These are phyloP conservation scores for Malbranchea zuffiana DNA, from an alignment of 2,329 filamentous ascomycete species.

Conservation along the genomic window DNA sequence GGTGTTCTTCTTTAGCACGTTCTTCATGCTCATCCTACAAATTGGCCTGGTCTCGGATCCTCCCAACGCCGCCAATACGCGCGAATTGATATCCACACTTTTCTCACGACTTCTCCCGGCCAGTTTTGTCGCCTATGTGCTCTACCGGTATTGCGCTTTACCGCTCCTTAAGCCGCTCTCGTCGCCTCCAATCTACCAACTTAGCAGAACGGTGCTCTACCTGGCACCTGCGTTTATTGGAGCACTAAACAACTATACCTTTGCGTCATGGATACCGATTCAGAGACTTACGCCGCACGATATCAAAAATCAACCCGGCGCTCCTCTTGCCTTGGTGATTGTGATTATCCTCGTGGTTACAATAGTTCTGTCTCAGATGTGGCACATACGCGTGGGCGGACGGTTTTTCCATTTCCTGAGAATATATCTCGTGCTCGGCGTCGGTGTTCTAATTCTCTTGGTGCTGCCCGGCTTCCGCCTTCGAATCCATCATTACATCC, in stretches of 20 bases:
- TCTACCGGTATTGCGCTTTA: constrained; percentile 71
- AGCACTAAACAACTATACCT: constrained; percentile 86
- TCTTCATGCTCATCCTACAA: constrained; percentile 76
- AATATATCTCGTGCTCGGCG: constrained; percentile 60
- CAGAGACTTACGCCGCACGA: constrained; percentile 85
- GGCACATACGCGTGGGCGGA: constrained; percentile 75
- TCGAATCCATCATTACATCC: constrained; percentile 89
- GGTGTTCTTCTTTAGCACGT: constrained; percentile 75
- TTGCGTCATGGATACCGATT: constrained; percentile 78
- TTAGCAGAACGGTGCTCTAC: constrained; percentile 87
- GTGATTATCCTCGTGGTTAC: constrained; percentile 60
- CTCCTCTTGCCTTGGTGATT: constrained; percentile 66
- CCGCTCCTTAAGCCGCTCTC: constrained; percentile 61
- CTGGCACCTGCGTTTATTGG: constrained; percentile 85
- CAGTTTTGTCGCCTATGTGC: constrained; percentile 74
- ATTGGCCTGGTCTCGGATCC: constrained; percentile 84
- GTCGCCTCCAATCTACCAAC: constrained; percentile 49
- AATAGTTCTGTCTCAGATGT: constrained; percentile 66
- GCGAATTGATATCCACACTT: constrained; percentile 63
- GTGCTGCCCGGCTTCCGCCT: constrained; percentile 65
- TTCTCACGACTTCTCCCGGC: constrained; percentile 77
- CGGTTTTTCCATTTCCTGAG: constrained; percentile 66
- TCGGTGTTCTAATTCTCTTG: constrained; percentile 58
- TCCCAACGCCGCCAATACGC: constrained; percentile 55
- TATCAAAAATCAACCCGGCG: constrained; percentile 77